Evolutionary conservation across 2,329 filamentous ascomycete genomes (phyloP), one percentile per base, ranked within the genome.

Genomic region (Colletotrichum neosansevieriae): DNA sequence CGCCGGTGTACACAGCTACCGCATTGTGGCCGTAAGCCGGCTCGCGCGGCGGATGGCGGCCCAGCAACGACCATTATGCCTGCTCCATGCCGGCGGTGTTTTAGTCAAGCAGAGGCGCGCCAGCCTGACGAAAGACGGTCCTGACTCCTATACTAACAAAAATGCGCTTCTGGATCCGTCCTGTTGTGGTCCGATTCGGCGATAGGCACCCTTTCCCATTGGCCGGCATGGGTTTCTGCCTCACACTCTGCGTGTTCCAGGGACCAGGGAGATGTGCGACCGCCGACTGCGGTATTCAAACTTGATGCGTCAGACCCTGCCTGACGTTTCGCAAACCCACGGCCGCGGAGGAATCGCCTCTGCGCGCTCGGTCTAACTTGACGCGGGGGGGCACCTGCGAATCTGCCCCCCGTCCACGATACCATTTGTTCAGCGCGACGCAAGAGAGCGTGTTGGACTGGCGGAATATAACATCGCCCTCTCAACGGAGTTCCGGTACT

Each of bases 171-270:
- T 69, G 66, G 65, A 60, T 60, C 65, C 65, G 61, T 59, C 65
- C 65, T 49, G 58, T 69, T 67, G 63, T 68, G 70, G 70, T 70
- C 67, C 70, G 67, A 68, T 70, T 70, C 70, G 67, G 70, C 63
- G 58, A 67, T 67, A 69, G 63, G 58, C 58, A 70, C 54, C 49
- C 15, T 47, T 51, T 58, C 63, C 67, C 42, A 71, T 70, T 71
- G 70, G 70, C 50, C 56, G 51, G 50, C 54, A 56, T 29, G 21
- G 24, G 50, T 67, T 60, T 66, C 61, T 64, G 63, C 69, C 70
- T 70, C 70, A 71, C 63, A 71, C 70, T 70, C 54, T 62, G 59
- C 29, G 51, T 63, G 70, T 71, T 68, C 67, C 70, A 71, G 70
- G 58, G 59, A 67, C 67, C 70, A 71, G 70, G 58, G 59, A 67